A percentile compares a stretch with the other conserved stretches of the same genome.
These are phyloP conservation scores for Quercus dentata DNA, from an alignment of 306 rosid species.

Conservation along the genomic window DNA sequence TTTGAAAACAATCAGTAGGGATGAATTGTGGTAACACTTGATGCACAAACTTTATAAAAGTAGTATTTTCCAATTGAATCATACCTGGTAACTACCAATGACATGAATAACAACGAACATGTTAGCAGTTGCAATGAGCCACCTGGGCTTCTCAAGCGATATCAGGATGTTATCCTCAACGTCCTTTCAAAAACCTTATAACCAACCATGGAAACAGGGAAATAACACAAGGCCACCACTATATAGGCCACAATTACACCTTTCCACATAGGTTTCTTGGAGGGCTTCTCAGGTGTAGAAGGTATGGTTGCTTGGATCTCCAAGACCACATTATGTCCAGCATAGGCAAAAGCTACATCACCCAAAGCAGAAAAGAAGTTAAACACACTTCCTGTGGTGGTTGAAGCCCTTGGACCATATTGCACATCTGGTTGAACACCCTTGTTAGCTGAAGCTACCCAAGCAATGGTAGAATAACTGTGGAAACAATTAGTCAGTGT, in stretches of 20 bases:
- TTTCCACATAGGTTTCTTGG: slow-evolving; percentile 43
- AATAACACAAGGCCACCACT: slow-evolving; percentile 40
- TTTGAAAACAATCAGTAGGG: not conserved
- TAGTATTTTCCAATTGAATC: not conserved
- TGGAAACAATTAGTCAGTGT: not conserved
- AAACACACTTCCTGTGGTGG: slow-evolving; percentile 23
- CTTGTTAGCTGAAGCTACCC: slow-evolving; percentile 34
- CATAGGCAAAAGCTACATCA: slow-evolving; percentile 41
- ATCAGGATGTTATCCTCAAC: slow-evolving; percentile 40
- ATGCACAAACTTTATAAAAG: not conserved
- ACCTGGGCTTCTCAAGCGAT: slow-evolving; percentile 28
- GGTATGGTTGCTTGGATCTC: slow-evolving; percentile 51
- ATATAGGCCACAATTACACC: slow-evolving; percentile 29
- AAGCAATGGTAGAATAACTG: slow-evolving; percentile 46
- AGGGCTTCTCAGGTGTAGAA: slow-evolving; percentile 34
- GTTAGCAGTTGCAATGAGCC: slow-evolving; percentile 36
- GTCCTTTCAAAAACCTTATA: slow-evolving; percentile 30
- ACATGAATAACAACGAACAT: slow-evolving; percentile 41
- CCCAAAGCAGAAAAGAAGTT: slow-evolving; percentile 37
- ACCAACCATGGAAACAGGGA: slow-evolving; percentile 35
- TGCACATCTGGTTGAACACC: slow-evolving; percentile 24
- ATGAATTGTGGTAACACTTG: no score
- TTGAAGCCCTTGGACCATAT: slow-evolving; percentile 25
- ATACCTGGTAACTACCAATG: slow-evolving; percentile 43
- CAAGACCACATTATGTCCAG: slow-evolving; percentile 40